These are phyloP conservation scores for Talaromyces verruculosus DNA, from an alignment of 2,329 filamentous ascomycete genomes.

Conservation along the genomic window DNA sequence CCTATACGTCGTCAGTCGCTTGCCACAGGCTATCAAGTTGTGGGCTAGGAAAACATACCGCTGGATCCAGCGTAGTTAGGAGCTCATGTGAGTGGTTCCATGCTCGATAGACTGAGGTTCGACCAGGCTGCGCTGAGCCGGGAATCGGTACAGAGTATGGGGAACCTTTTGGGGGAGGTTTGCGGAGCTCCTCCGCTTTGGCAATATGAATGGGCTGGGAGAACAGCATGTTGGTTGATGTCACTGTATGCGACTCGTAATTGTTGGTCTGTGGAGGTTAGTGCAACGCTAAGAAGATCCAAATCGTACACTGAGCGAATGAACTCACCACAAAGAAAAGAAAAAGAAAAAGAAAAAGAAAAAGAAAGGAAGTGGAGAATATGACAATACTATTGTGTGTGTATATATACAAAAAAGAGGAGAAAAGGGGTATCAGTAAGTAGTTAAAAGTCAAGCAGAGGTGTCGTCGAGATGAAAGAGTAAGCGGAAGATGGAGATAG, in stretches of 20 bases:
- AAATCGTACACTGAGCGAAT: not conserved
- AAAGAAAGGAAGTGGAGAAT: not conserved
- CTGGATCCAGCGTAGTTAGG: constrained; percentile 69
- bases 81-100: constrained; percentile 73
- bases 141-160: constrained; percentile 78
- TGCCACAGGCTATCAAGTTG: not conserved
- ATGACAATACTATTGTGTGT: not conserved
- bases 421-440: not conserved
- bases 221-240: constrained; percentile 36
- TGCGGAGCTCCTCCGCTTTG: constrained; percentile 53
- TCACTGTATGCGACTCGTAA: not conserved
- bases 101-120: constrained; percentile 77
- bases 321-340: not conserved
- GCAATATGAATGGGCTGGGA: constrained; percentile 38
- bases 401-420: not conserved
- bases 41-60: constrained; percentile 40
- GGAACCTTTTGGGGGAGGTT: constrained; percentile 68
- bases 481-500: not conserved
- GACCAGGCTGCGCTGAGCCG: constrained; percentile 69
- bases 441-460: not conserved
- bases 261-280: not conserved
- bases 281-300: not conserved
- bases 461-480: not conserved
- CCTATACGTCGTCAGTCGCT: constrained; percentile 30
- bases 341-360: not conserved